Percentiles rank a stretch among this genome's conserved stretches.
Conservation (phyloP, 495 filamentous ascomycete species). For the Jackrogersella multiformis region DNA sequence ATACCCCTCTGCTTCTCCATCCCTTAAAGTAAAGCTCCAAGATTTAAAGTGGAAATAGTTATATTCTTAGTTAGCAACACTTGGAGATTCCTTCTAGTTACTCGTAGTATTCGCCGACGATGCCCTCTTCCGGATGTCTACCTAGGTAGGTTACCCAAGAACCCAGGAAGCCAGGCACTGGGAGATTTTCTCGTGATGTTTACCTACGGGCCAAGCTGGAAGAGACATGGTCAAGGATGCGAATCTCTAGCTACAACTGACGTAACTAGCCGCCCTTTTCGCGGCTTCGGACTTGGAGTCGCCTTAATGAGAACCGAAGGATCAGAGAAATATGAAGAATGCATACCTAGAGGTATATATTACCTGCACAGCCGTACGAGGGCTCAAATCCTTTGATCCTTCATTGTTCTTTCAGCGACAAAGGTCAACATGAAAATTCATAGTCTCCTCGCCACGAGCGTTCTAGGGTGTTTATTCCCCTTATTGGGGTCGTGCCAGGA, state of each 20-base stretch:
- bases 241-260: conserved; percentile 22
- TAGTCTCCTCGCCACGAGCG: conserved; percentile 5
- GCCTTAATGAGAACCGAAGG: conserved; percentile 22
- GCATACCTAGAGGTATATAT: neutral
- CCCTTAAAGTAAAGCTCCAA: neutral
- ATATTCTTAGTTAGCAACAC: neutral
- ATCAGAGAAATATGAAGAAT: conserved; percentile 15
- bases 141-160: no score
- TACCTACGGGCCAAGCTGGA: conserved; percentile 9
- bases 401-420: neutral
- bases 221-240: conserved; percentile 17
- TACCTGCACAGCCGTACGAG: neutral
- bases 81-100: neutral
- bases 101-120: neutral
- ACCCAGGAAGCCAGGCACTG: no score
- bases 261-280: neutral
- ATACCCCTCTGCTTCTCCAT: conserved; percentile 3
- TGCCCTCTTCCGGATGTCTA: neutral
- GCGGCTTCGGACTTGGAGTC: conserved; percentile 10
- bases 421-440: conserved; percentile 22
- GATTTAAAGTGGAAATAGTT: conserved; percentile 4
- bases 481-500: conserved; percentile 34
- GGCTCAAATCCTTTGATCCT: conserved; percentile 3
- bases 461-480: conserved; percentile 35
- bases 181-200: conserved; percentile 3